Evolutionary conservation across 495 filamentous ascomycete genomes (phyloP).

Genomic region (Xylaria telfairii): DNA sequence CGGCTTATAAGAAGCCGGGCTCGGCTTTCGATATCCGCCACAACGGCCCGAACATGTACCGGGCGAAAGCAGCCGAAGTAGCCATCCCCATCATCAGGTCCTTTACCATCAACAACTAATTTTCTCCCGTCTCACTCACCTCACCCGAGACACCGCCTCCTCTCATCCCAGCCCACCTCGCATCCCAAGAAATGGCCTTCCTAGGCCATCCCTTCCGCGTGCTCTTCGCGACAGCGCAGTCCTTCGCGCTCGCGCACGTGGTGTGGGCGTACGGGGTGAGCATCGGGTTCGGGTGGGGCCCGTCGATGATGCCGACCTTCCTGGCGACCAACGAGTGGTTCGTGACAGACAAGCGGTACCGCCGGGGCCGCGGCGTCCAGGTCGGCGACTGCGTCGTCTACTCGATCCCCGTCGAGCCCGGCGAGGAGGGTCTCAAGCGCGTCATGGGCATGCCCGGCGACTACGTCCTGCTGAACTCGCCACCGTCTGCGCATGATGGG

Average conservation of each 20-base stretch:
- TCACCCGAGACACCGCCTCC: not conserved
- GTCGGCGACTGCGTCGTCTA: conserved; percentile 87
- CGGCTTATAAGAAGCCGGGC: too few relatives aligned
- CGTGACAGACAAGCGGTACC: conserved; percentile 67
- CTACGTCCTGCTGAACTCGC: conserved; percentile 78
- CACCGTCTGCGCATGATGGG: conserved; percentile 31
- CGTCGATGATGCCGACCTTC: conserved; percentile 85
- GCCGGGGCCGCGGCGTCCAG: conserved; percentile 68
- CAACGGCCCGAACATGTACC: not conserved
- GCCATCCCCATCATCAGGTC: not conserved
- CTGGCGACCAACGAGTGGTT: conserved; percentile 67
- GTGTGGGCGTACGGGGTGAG: conserved; percentile 60
- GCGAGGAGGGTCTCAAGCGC: conserved; percentile 74
- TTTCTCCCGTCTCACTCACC: not conserved
- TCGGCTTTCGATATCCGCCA: not conserved
- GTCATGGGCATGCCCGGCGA: conserved; percentile 89
- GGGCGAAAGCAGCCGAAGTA: not conserved
- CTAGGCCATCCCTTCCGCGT: conserved; percentile 49
- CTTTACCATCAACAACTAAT: not conserved
- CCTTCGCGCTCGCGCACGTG: conserved; percentile 61
- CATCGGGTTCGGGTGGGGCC: conserved; percentile 63
- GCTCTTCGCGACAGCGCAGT: conserved; percentile 47
- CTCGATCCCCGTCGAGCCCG: conserved; percentile 70
- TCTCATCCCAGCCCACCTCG: conserved; percentile 1
- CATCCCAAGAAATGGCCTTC: conserved; percentile 23